phyloP scores from a whole-genome alignment of 768 basidiomycete species.

The Lactarius deliciosus region DNA sequence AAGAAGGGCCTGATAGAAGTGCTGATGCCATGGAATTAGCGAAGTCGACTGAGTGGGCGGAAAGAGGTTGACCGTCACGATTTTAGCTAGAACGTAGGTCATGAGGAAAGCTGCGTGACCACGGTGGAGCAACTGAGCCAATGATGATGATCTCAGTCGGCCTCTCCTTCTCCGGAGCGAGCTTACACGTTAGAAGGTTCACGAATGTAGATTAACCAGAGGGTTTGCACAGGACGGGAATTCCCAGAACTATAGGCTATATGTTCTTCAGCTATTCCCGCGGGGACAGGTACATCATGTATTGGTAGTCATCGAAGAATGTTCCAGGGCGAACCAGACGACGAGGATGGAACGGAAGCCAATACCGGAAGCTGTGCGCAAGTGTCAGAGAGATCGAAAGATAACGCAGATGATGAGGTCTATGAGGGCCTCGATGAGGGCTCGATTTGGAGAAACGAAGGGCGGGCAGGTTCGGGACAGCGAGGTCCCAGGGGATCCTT shows the following conservation, averaged over 20 bases:
- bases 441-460: slow-evolving; percentile 33
- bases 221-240: not conserved
- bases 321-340: not conserved
- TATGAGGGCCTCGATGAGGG: not conserved
- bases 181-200: slow-evolving; percentile 4
- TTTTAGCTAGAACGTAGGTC: not conserved
- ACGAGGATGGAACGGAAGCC: not conserved
- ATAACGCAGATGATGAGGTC: not conserved
- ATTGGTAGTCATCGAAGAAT: slow-evolving; percentile 4
- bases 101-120: not conserved
- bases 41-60: not conserved
- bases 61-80: not conserved
- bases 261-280: not conserved
- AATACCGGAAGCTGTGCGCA: not conserved
- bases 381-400: not conserved
- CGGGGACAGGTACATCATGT: not conserved
- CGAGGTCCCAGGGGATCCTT: slow-evolving; percentile 42
- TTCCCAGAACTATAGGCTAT: slow-evolving; percentile 1
- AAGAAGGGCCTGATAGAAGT: not conserved
- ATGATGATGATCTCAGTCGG: slow-evolving; percentile 5
- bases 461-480: slow-evolving; percentile 41
- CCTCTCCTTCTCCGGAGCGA: slow-evolving; percentile 4
- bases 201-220: not conserved
- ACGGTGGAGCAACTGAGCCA: not conserved
- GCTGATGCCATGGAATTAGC: not conserved